Base-by-base conservation (phyloP, 2,329 filamentous ascomycete genomes). In the Aspergillus caelatus region DNA sequence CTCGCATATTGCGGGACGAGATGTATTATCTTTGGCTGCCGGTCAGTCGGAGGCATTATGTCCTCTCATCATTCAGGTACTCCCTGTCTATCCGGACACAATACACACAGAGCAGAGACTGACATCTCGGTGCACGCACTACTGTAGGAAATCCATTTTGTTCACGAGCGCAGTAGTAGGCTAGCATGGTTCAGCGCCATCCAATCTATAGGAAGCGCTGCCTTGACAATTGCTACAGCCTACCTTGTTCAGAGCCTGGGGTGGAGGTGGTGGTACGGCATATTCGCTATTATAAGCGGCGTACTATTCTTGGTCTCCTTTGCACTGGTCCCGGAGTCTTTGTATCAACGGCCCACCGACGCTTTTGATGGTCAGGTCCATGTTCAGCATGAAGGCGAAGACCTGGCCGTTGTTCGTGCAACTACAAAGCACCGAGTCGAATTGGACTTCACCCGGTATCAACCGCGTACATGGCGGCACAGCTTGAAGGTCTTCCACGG, bases 201-300 rank as follows among this genome's bases (percentile, higher is more conserved):
- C 39, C 39, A 41, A 41, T 41, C 39, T 41, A 41, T 41, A 10
- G 39, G 39, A 7, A 41, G 39, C 8, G 39, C 39, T 1, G 39
- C 39, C 39, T 41, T 41, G 39, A 41, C 39, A 0, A 41, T 41
- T 41, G 39, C 39, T 10, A 41, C 39, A 3, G 61, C 64, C 16
- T 65, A 65, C 30, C 59, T 65, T 23, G 64, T 65, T 21, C 50
- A 50, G 10, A 43, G 53, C 12, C 62, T 62, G 7, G 62, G 64
- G 5, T 65, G 64, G 64, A 50, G 64, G 1, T 65, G 64, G 64
- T 65, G 64, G 64, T 65, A 65, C 46, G 64, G 64, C 2, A 60
- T 64, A 26, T 65, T 65, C 30, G 46, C 61, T 21, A 64, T 63
- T 4, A 41, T 62, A 26, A 65, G 62, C 14, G 61, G 58, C 0